phyloP scores from a whole-genome alignment of 179 eudicot species.

The Heliamphora pulchella region DNA sequence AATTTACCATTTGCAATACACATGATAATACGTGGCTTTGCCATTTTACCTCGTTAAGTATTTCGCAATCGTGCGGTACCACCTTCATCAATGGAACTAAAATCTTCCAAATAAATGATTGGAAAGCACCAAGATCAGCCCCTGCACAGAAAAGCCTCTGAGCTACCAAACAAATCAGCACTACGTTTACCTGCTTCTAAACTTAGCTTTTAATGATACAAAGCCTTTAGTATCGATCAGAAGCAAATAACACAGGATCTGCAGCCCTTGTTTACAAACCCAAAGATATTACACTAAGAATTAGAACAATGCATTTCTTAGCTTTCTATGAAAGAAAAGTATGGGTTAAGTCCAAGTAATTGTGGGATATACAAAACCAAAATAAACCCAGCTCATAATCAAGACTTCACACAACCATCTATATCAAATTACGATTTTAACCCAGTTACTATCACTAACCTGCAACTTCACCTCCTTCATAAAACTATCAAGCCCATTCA shows the following conservation, averaged over 20 bases:
- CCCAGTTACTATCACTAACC: neutral
- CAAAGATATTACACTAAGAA: neutral
- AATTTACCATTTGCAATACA: neutral
- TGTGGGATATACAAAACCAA: neutral
- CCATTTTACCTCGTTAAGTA: slow-evolving; percentile 55
- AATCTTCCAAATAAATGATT: slow-evolving; percentile 48
- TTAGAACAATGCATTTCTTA: neutral
- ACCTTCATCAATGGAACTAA: slow-evolving; percentile 56
- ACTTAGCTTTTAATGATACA: neutral
- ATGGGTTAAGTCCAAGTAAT: neutral
- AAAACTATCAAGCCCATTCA: neutral
- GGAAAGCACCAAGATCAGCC: slow-evolving; percentile 28
- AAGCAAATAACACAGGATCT: neutral
- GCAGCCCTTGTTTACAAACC: neutral
- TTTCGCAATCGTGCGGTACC: slow-evolving; percentile 43
- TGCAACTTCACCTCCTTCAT: slow-evolving; percentile 7
- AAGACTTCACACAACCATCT: neutral
- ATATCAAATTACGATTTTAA: neutral
- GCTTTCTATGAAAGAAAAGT: neutral
- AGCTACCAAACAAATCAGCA: slow-evolving; percentile 11
- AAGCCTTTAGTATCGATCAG: neutral
- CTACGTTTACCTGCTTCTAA: neutral
- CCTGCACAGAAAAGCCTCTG: slow-evolving; percentile 31
- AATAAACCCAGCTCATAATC: neutral
- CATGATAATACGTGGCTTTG: neutral